Evolutionary conservation across 768 basidiomycete genomes (phyloP).

Genomic region (Calocybe cyanea): DNA sequence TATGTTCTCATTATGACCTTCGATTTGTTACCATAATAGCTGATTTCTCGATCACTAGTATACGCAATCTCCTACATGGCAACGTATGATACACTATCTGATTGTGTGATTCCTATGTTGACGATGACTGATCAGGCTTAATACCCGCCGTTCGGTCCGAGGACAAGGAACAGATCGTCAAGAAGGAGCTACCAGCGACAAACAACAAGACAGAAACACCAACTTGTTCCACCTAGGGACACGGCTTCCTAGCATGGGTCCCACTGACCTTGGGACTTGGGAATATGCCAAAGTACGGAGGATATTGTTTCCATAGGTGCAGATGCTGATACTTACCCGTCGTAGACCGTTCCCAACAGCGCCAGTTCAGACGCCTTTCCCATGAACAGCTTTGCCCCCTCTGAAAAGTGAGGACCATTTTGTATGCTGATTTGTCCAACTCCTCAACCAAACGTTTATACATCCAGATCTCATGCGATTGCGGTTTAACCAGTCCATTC

Average conservation of each 20-base stretch:
- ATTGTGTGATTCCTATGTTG: not conserved
- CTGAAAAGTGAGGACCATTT: conserved; percentile 13
- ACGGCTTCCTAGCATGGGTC: conserved; percentile 37
- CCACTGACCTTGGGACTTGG: conserved; percentile 31
- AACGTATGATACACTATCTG: conserved; percentile 37
- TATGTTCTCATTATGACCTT: conserved; percentile 26
- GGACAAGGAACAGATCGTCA: conserved; percentile 54
- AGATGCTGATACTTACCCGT: not conserved
- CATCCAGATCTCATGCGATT: conserved; percentile 1
- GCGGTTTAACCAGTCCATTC: conserved; percentile 1
- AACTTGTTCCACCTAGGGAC: conserved; percentile 50
- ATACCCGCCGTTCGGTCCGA: conserved; percentile 51
- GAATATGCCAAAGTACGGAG: conserved; percentile 25
- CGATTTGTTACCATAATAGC: not conserved
- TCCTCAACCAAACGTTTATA: not conserved
- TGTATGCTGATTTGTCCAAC: not conserved
- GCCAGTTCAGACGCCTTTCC: conserved; percentile 18
- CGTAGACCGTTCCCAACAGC: conserved; percentile 10
- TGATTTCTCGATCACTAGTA: conserved; percentile 30
- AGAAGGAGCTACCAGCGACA: conserved; percentile 22
- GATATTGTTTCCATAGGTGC: not conserved
- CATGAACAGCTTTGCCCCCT: conserved; percentile 17
- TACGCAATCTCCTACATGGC: conserved; percentile 63
- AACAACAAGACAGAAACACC: conserved; percentile 32
- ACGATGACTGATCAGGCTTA: conserved; percentile 39